Base-by-base conservation (phyloP, 2,329 filamentous ascomycete genomes). In the Ophiostoma pallidulum region DNA sequence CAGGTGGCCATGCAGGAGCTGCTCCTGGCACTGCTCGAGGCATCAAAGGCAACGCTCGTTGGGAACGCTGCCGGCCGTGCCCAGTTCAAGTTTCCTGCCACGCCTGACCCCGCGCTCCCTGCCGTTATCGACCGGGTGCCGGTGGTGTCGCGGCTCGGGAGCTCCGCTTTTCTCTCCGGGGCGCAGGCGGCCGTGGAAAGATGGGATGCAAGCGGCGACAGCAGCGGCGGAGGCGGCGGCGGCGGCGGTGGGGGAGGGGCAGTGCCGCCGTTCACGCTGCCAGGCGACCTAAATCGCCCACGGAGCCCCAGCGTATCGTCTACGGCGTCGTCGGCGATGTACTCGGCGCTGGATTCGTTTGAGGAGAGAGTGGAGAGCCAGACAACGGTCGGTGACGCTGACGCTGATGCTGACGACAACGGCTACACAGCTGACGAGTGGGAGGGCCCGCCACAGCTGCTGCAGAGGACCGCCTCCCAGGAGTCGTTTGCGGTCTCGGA, bases 1-100 rank as follows among this genome's bases (percentile, higher is more conserved):
- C 55, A 56, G 24, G 19, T 41, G 14, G 31, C 47, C 22, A 46
- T 64, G 18, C 61, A 62, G 41, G 41, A 53, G 2, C 22, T 58
- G 3, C 48, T 64, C 20, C 35, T 57, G 7, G 26, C 44, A 0
- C 24, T 59, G 3, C 52, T 64, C 4, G 51, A 56, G 14, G 10
- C n/a, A 1, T 41, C 39, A 1, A 28, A 28, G 38, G 8, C 41
- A 4, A 42, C 43, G 6, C 22, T 46, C 8, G 3, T 38, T n/a
- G 20, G n/a, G n/a, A 31, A 4, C 13, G 18, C 14, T 29, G 24
- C 10, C 6, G 24, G 24, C 24, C n/a, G n/a, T n/a, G n/a, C n/a
- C n/a, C n/a, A n/a, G n/a, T n/a, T n/a, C n/a, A n/a, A n/a, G n/a
- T n/a, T n/a, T n/a, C n/a, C n/a, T n/a, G n/a, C n/a, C n/a, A n/a